Evolutionary conservation across 2,329 filamentous ascomycete genomes (phyloP).

Genomic region (Seiridium unicorne): DNA sequence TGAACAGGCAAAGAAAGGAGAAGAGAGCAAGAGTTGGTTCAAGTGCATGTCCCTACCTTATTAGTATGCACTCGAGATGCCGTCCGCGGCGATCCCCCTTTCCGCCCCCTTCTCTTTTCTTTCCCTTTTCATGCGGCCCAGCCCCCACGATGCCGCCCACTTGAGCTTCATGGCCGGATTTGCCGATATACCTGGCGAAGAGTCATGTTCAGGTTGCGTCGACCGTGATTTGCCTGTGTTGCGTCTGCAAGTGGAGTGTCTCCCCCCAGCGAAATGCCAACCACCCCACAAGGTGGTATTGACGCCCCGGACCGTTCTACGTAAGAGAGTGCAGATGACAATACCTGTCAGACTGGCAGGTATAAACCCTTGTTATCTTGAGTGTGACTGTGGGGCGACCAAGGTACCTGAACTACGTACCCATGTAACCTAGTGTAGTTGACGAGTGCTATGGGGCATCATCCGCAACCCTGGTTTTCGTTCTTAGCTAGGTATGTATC

Average conservation of each 20-base stretch:
- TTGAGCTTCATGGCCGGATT: slow-evolving; percentile 1
- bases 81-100: neutral
- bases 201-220: neutral
- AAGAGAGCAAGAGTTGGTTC: slow-evolving; percentile 3
- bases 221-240: neutral
- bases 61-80: slow-evolving; percentile 2
- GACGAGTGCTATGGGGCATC: too few species aligned
- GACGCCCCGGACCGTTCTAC: neutral
- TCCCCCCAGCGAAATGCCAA: slow-evolving; percentile 3
- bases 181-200: neutral
- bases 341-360: neutral
- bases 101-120: neutral
- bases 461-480: too few species aligned
- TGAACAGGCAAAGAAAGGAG: slow-evolving; percentile 1
- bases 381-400: neutral
- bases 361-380: neutral
- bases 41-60: slow-evolving; percentile 4
- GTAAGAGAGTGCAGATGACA: neutral
- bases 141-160: neutral
- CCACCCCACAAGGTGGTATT: slow-evolving; percentile 6
- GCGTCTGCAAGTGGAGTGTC: neutral
- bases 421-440: too few species aligned
- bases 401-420: neutral
- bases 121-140: neutral
- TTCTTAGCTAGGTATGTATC: too few species aligned